phyloP scores from a whole-genome alignment of 1,139 yeast genomes.

The Candida neerlandica region DNA sequence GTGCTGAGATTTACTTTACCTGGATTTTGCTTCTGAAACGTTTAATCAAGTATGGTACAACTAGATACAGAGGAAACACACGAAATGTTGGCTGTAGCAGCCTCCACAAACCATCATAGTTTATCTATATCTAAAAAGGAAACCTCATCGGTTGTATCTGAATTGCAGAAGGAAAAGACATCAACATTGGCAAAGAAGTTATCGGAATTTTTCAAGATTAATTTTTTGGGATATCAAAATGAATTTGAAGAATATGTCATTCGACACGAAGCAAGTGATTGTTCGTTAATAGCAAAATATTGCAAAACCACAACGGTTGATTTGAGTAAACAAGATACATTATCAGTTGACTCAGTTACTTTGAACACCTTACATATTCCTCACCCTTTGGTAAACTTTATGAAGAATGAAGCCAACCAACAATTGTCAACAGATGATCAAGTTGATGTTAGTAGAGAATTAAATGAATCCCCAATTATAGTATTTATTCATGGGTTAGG shows the following conservation, averaged over 20 bases:
- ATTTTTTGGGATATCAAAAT: conserved; percentile 27
- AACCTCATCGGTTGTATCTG: conserved; percentile 7
- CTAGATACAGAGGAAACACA: conserved; percentile 16
- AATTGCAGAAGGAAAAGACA: conserved; percentile 21
- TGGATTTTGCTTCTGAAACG: background rate
- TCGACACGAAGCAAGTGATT: conserved; percentile 53
- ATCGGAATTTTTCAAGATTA: conserved; percentile 29
- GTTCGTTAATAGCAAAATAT: conserved; percentile 55
- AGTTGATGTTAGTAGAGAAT: conserved; percentile 32
- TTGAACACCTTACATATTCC: conserved; percentile 51
- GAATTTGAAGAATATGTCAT: conserved; percentile 44
- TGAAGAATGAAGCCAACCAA: conserved; percentile 39
- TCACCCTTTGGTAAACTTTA: conserved; percentile 54
- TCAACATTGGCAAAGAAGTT: conserved; percentile 25
- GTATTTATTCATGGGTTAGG: conserved; percentile 76
- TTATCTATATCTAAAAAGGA: background rate
- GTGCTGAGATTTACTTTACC: no score
- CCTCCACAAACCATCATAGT: conserved; percentile 11
- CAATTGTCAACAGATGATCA: conserved; percentile 19
- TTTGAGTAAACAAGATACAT: conserved; percentile 21
- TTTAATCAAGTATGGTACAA: conserved; percentile 1
- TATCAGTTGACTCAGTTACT: conserved; percentile 38
- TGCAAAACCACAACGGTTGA: conserved; percentile 40
- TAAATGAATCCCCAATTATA: conserved; percentile 56
- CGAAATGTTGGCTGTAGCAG: conserved; percentile 19